Evolutionary conservation across 2,329 filamentous ascomycete genomes (phyloP), one percentile per base, ranked within the genome.

Genomic region (Nemania bipapillata): DNA sequence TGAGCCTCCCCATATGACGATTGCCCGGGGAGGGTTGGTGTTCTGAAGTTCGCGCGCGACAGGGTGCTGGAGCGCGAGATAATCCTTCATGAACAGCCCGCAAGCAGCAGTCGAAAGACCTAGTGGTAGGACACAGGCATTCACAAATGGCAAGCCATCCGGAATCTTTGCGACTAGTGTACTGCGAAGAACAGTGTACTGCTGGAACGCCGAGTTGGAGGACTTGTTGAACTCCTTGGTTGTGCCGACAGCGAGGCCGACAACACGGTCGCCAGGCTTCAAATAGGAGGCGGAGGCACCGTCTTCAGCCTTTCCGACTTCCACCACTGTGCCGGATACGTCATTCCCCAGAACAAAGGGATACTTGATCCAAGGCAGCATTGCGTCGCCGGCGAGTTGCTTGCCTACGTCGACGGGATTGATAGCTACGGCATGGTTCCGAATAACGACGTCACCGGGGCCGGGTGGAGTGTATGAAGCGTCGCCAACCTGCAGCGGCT

Each of bases 291-390:
- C 64, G 26, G 65, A 66, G 6, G 73, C 40, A 2, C 79, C 78
- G n/a, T n/a, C n/a, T n/a, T n/a, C n/a, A n/a, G n/a, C n/a, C n/a
- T n/a, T n/a, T n/a, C n/a, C n/a, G 24, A 80, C 72, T n/a, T 75
- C 74, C 4, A 74, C 69, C 9, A 81, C 74, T 9, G 72, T 71
- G 32, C 80, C 79, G 4, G 80, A 72, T 60, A 74, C 76, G 70
- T 77, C 79, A 37, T 73, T 70, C 15, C 79, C 79, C 8, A 79
- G 68, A 63, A 81, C 70, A n/a, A 69, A 74, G 1, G 80, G 79
- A 63, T 78, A 81, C 37, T 72, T 77, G n/a, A n/a, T n/a, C n/a
- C n/a, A n/a, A n/a, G n/a, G n/a, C 26, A 81, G 71, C 26, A 54
- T 53, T 12, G n/a, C 58, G 55, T 64, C 15, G 20, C 60, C 60